These are phyloP conservation scores for Hura crepitans DNA, from an alignment of 441 rosid species.

Conservation along the genomic window DNA sequence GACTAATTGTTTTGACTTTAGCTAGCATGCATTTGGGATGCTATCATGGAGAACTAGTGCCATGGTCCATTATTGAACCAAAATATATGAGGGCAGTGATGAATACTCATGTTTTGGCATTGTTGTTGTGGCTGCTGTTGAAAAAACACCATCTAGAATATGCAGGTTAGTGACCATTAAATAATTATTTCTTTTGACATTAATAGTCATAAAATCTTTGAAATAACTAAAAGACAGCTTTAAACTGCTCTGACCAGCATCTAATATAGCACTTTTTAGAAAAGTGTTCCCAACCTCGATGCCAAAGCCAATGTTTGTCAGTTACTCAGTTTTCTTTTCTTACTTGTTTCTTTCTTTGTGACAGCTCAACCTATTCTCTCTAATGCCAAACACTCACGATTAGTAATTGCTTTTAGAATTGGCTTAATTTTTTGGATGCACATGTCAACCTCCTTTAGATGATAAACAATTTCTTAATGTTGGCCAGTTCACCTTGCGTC, in stretches of 20 bases:
- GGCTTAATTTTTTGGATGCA: neutral
- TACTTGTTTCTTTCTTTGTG: neutral
- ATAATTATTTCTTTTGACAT: neutral
- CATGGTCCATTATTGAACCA: neutral
- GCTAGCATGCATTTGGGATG: neutral
- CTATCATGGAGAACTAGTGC: neutral
- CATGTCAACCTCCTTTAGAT: conserved; percentile 1
- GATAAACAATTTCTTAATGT: neutral
- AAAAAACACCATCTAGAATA: neutral
- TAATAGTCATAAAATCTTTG: neutral
- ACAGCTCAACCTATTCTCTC: no score
- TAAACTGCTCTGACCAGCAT: no score
- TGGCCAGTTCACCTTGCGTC: conserved; percentile 84
- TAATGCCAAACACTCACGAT: neutral
- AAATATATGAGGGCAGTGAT: neutral
- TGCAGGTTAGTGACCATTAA: neutral
- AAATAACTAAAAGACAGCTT: no score
- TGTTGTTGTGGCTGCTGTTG: neutral
- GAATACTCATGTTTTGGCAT: neutral
- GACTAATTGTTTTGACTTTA: neutral
- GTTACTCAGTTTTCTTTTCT: no score
- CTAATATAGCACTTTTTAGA: no score
- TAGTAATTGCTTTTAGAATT: neutral
- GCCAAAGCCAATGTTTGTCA: no score
- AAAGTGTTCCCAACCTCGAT: no score